phyloP scores from a whole-genome alignment of 2,329 filamentous ascomycete genomes.

The Huntiella savannae region DNA sequence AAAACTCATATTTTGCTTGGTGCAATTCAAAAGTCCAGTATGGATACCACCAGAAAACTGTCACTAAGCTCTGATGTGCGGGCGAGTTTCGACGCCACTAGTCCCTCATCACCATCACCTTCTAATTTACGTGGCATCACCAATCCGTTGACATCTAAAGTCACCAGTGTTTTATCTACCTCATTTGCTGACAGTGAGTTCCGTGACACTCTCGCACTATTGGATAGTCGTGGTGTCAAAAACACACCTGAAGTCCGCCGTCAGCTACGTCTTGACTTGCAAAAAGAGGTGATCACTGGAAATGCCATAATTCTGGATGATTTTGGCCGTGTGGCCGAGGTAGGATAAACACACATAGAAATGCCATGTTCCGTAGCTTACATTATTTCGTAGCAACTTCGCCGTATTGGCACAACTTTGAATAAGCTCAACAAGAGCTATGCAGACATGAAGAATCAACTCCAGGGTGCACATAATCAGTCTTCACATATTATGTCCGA shows the following conservation, averaged over 20 bases:
- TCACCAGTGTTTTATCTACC: constrained; percentile 70
- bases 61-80: constrained; percentile 1
- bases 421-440: constrained; percentile 62
- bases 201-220: constrained; percentile 57
- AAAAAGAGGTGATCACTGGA: constrained; percentile 81
- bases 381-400: constrained; percentile 47
- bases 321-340: constrained; percentile 78
- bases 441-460: constrained; percentile 59
- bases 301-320: constrained; percentile 79
- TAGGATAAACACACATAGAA: constrained; percentile 22
- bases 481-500: constrained; percentile 61
- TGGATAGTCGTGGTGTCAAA: constrained; percentile 51
- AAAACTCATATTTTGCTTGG: too few species aligned
- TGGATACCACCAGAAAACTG: constrained; percentile 3
- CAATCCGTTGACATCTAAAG: constrained; percentile 56
- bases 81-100: neutral
- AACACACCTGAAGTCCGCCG: constrained; percentile 67
- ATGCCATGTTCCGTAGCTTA: neutral
- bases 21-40: neutral
- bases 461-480: constrained; percentile 54
- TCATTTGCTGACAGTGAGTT: constrained; percentile 90
- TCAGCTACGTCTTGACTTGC: constrained; percentile 61
- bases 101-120: constrained; percentile 15
- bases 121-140: constrained; percentile 14
- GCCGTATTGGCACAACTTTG: constrained; percentile 63